phyloP scores from a whole-genome alignment of 192 early-diverging fungal genomes.

The Helicostylum pulchrum region DNA sequence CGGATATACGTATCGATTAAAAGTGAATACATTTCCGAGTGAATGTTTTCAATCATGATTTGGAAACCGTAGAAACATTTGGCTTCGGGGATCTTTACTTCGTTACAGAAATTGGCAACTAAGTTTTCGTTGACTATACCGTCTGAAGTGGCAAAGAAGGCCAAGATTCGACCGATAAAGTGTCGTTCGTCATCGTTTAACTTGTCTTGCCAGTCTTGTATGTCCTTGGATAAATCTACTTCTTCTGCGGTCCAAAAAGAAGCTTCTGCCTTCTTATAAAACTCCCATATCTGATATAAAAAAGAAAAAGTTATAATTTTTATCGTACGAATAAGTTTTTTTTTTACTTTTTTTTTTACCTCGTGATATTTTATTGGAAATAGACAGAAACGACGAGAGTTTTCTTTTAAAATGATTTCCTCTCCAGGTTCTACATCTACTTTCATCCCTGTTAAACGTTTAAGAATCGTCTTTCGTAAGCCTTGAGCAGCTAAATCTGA shows the following conservation, averaged over 20 bases:
- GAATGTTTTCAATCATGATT: constrained; percentile 97
- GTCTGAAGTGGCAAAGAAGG: constrained; percentile 92
- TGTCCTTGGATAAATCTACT: constrained; percentile 88
- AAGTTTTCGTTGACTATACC: constrained; percentile 95
- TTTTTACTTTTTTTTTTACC: constrained; percentile 79
- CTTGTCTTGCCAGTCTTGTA: constrained; percentile 79
- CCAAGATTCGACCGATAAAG: constrained; percentile 86
- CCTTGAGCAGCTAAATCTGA: too few relatives aligned
- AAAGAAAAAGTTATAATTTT: background rate
- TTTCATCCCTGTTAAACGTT: background rate
- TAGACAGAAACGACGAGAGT: constrained; percentile 79
- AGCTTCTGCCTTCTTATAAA: constrained; percentile 95
- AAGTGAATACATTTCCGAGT: constrained; percentile 94
- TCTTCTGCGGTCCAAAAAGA: constrained; percentile 97
- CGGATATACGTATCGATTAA: constrained; percentile 92
- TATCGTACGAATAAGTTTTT: background rate
- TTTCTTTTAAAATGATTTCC: constrained; percentile 38
- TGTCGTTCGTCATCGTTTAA: constrained; percentile 80
- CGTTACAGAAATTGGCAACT: constrained; percentile 80
- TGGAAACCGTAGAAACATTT: constrained; percentile 93
- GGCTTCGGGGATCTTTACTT: constrained; percentile 92
- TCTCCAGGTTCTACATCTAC: background rate
- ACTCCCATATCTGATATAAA: background rate
- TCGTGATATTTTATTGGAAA: constrained; percentile 92
- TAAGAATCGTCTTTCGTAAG: too few relatives aligned